Evolutionary conservation across 768 basidiomycete species (phyloP).

Genomic region (Xerocomellus amylosporus): DNA sequence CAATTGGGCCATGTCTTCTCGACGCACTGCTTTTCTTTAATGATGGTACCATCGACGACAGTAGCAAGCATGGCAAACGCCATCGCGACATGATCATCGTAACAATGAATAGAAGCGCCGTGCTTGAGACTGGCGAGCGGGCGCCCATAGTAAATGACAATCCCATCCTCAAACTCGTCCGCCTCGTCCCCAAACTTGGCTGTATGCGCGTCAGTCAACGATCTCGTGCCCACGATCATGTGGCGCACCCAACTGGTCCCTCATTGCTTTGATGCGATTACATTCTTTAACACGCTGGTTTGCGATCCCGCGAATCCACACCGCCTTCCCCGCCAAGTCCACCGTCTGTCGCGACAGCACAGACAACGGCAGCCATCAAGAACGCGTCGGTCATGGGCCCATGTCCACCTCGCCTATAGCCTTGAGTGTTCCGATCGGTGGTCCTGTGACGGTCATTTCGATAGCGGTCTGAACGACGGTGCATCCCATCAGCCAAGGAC

Average conservation of each 20-base stretch:
- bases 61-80: slow-evolving; percentile 88
- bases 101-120: slow-evolving; percentile 88
- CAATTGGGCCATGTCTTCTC: slow-evolving; percentile 99
- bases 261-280: slow-evolving; percentile 95
- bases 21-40: slow-evolving; percentile 96
- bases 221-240: no score
- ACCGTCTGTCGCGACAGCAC: slow-evolving; percentile 72
- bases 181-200: slow-evolving; percentile 95
- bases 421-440: slow-evolving; percentile 80
- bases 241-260: slow-evolving; percentile 80
- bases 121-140: slow-evolving; percentile 57
- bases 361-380: slow-evolving; percentile 89
- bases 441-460: slow-evolving; percentile 90
- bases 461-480: slow-evolving; percentile 81
- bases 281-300: slow-evolving; percentile 99
- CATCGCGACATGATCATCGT: slow-evolving; percentile 99
- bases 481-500: slow-evolving; percentile 95
- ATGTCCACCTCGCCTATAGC: slow-evolving; percentile 70
- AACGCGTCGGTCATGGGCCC: slow-evolving; percentile 99
- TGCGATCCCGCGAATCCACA: slow-evolving; percentile 82
- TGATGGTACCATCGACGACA: slow-evolving; percentile 66
- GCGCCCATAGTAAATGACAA: slow-evolving; percentile 79
- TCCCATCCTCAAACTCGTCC: slow-evolving; percentile 66
- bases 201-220: slow-evolving; percentile 29
- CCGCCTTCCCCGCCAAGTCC: slow-evolving; percentile 39